Base-by-base conservation (phyloP, 129 eudicot species). In the sunflower (Helianthus annuus) region DNA sequence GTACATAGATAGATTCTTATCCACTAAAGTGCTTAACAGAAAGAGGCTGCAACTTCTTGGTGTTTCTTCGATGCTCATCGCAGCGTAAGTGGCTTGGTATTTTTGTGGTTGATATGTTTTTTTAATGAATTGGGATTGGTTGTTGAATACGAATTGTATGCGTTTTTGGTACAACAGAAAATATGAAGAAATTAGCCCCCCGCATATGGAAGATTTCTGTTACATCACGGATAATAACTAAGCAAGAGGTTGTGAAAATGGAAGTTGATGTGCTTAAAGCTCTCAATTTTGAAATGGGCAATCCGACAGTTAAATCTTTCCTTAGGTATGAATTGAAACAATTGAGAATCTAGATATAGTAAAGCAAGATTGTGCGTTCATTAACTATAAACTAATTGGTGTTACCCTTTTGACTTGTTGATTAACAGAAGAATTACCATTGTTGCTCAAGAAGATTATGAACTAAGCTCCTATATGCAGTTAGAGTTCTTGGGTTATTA, bases 51-150 rank as follows among this genome's bases (percentile, higher is more conserved):
- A 91, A 80, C 96, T 91, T 69, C 91, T 91, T 58, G 97, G 97
- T 24, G 91, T 90, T 57, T 85, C 97, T 36, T 88, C 95, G 1
- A 85, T 91, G 95, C 97, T 91, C 46, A 82, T 91, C 80, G 97
- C 97, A 63, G 82, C 97, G 97, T 91, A 84, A 82, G 97, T 29
- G 10, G 66, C 69, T 6, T 0, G 6, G 15, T n/a, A 10, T n/a
- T 16, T 9, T 15, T 1, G 12, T 0, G 14, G 39, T 52, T 2
- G 11, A 24, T 57, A 36, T 11, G 16, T 53, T 16, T 0, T 2
- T 38, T 16, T 54, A 0, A 48, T 10, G 17, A 9, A 49, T 1
- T 29, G 6, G 2, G 6, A 57, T 19, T 64, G 38, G 13, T n/a
- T 48, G 5, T 48, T 70, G 14, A 60, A 22, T 2, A 24, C 48